Percentiles rank a stretch among this genome's conserved stretches.
These are phyloP conservation scores for Pseudohyphozyma bogoriensis DNA, from an alignment of 768 basidiomycete genomes.

Conservation along the genomic window DNA sequence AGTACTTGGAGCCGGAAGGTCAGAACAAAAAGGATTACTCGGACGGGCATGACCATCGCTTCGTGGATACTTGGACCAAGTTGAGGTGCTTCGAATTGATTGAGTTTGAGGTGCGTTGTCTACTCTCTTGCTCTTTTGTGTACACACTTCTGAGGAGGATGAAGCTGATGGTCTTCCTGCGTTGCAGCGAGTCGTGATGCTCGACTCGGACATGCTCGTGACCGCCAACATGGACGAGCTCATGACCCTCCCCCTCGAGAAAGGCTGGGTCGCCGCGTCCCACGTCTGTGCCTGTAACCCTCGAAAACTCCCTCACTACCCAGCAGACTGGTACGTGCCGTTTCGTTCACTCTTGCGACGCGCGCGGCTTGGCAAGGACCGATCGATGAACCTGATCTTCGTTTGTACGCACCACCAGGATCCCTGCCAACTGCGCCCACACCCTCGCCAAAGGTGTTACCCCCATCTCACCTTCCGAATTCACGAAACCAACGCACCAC, in stretches of 20 bases:
- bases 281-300: conserved; percentile 96
- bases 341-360: not conserved
- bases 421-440: conserved; percentile 83
- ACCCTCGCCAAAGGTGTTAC: conserved; percentile 44
- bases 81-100: conserved; percentile 39
- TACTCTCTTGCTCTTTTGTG: no score
- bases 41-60: conserved; percentile 39
- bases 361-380: not conserved
- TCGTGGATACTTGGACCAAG: conserved; percentile 60
- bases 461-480: conserved; percentile 41
- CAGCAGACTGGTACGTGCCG: conserved; percentile 60
- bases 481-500: conserved; percentile 61
- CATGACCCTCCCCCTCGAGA: conserved; percentile 45
- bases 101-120: conserved; percentile 38
- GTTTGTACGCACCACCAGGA: conserved; percentile 49
- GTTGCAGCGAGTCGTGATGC: conserved; percentile 50
- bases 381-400: not conserved
- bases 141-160: not conserved
- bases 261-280: conserved; percentile 69
- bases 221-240: conserved; percentile 69
- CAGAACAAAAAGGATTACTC: conserved; percentile 16
- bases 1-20: conserved; percentile 48
- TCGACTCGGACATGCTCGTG: conserved; percentile 84
- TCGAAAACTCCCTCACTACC: conserved; percentile 70
- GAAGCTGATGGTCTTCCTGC: not conserved